Evolutionary conservation across 768 basidiomycete genomes (phyloP), one percentile per base, ranked within the genome.

Genomic region (Russula sp.): DNA sequence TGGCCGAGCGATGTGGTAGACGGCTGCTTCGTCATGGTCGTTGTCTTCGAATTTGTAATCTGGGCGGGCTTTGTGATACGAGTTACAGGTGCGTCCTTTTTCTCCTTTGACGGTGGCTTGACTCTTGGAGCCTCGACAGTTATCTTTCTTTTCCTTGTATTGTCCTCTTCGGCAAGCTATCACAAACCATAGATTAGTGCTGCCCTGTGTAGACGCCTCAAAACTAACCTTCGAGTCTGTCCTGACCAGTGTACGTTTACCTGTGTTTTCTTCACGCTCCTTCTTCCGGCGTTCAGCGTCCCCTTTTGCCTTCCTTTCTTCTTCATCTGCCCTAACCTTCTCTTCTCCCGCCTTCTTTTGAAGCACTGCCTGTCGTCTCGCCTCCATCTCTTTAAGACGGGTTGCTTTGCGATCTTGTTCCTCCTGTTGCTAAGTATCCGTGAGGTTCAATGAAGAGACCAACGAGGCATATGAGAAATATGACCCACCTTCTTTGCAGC

Each of bases 401-500:
- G 80, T 75, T 1, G 80, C 82, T 73, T 90, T 92, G 74, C 87
- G 91, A 65, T 91, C 92, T 38, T 81, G 80, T 70, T 91, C 89
- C 66, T 89, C 90, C 77, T 95, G 90, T 79, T 95, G 91, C 95
- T 97, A 69, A 29, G 54, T 43, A 48, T 6, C 48, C 36, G 36
- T 11, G 35, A 55, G 54, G 36, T 29, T 58, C 25, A 63, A 42
- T 43, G 35, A 2, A 49, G 46, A n/a, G 25, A 38, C 34, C 38
- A 49, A 29, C 5, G 51, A 0, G 45, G 66, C 59, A 55, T 20
- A 56, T 42, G 18, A 48, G 48, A 35, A 14, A 38, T 34, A 10
- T 29, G 10, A 69, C 77, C n/a, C 18, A 93, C 94, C 86, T 88
- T 96, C 77, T 92, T 95, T 3, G 91, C 92, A 2, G 84, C 90